Evolutionary conservation across 2,329 filamentous ascomycete genomes (phyloP).

Genomic region (Xylaria sp.): DNA sequence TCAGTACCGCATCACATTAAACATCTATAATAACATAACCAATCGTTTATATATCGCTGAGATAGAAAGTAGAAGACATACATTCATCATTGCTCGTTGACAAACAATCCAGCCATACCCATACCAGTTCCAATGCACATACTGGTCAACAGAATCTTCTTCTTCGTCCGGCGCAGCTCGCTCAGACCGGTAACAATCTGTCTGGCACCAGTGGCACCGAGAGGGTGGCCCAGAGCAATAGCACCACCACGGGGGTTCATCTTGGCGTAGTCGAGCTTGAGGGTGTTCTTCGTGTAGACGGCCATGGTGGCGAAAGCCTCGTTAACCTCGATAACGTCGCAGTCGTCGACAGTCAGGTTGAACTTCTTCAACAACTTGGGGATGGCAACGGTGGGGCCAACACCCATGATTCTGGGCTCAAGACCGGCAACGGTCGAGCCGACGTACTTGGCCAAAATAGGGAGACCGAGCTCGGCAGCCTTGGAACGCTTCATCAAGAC

Average conservation of each 20-base stretch:
- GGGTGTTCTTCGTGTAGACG: conserved; percentile 77
- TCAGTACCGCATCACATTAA: too few relatives aligned
- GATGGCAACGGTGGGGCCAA: conserved; percentile 69
- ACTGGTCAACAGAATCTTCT: conserved; percentile 85
- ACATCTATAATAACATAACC: too few relatives aligned
- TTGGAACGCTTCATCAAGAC: conserved; percentile 92
- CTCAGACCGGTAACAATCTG: conserved; percentile 88
- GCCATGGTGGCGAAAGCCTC: conserved; percentile 98
- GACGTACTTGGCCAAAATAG: conserved; percentile 91
- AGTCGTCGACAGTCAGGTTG: conserved; percentile 71
- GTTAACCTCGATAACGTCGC: conserved; percentile 91
- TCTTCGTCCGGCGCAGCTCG: conserved; percentile 76
- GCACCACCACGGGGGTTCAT: conserved; percentile 78
- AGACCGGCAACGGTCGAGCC: conserved; percentile 87
- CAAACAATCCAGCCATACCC: conserved; percentile 63
- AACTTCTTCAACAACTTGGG: conserved; percentile 80
- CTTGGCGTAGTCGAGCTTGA: conserved; percentile 67
- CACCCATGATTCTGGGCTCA: conserved; percentile 93
- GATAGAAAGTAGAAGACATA: neutral
- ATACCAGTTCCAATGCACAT: conserved; percentile 77
- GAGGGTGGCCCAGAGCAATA: conserved; percentile 76
- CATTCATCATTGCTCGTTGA: conserved; percentile 48
- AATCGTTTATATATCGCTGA: too few relatives aligned
- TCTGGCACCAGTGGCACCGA: conserved; percentile 71
- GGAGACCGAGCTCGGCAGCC: conserved; percentile 78